Base-by-base conservation (phyloP, 2,329 filamentous ascomycete species). In the Ophiostoma quercus region DNA sequence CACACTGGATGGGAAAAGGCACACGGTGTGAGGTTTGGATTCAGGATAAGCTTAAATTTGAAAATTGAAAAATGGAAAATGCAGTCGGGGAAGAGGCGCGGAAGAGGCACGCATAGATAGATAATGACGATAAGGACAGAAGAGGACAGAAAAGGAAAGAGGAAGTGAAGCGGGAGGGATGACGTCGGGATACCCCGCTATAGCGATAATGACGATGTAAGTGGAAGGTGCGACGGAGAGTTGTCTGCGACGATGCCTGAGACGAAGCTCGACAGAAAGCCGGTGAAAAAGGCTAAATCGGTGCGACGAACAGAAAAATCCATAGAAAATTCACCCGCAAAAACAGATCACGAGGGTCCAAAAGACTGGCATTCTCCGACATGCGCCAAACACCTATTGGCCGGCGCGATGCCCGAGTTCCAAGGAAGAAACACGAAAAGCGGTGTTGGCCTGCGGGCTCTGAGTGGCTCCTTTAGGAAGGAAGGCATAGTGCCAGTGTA, bases 161-260 rank as follows among this genome's bases (percentile, higher is more conserved):
- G 19, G 43, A 19, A 8, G 43, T 19, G 19, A 16, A 6, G 22
- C 11, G 60, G 51, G 41, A 43, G 68, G 29, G 41, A 67, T 67
- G 51, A 32, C 43, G 62, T 66, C 62, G n/a, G 37, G 37, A 25
- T 19, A 57, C 66, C 66, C 66, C 41, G 43, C 16, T 67, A 67
- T 34, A 67, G 25, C 66, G 25, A 67, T 67, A 57, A 57, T 16
- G 51, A 57, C 22, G 51, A 57, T 68, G 39, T 32, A 63, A 37
- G 54, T 65, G 67, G 51, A 54, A 47, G 29, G 57, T 12, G 2
- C 34, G 25, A 22, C 54, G 47, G 22, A 14, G n/a, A 12, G 51
- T n/a, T n/a, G 3, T 3, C n/a, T n/a, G 22, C 51, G 51, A 16
- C 22, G 51, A 22, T 22, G 51, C 8, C n/a, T 54, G 47, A 11